Conservation (phyloP, 805 yeast genomes). For the Suhomyces sp. region DNA sequence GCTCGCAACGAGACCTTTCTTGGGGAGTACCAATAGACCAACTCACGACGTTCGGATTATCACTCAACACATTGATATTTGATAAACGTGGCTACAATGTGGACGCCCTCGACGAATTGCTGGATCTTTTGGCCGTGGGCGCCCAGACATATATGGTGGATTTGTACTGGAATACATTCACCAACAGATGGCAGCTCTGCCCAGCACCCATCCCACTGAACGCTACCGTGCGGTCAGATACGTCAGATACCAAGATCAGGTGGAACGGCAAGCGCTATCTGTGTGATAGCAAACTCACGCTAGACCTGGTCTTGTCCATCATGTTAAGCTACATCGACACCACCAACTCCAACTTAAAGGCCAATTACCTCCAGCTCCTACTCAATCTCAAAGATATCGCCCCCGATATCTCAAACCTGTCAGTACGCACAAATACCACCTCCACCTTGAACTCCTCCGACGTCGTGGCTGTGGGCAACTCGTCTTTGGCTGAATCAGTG, state of each 20-base stretch:
- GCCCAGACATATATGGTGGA: constrained; percentile 49
- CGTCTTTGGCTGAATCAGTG: constrained; percentile 26
- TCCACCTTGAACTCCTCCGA: neutral
- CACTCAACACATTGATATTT: constrained; percentile 27
- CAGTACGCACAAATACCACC: constrained; percentile 10
- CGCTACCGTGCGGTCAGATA: constrained; percentile 12
- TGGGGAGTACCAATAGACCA: constrained; percentile 31
- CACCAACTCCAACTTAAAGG: constrained; percentile 34
- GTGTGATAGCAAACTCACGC: constrained; percentile 30
- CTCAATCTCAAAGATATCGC: constrained; percentile 17
- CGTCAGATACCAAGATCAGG: constrained; percentile 9
- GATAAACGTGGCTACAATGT: constrained; percentile 21
- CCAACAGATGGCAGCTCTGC: constrained; percentile 50
- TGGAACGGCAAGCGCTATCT: constrained; percentile 27
- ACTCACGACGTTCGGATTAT: constrained; percentile 28
- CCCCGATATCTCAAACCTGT: neutral
- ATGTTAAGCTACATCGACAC: constrained; percentile 16
- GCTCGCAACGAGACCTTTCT: constrained; percentile 38
- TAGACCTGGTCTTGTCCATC: constrained; percentile 18
- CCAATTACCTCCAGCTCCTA: constrained; percentile 31
- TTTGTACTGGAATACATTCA: constrained; percentile 51
- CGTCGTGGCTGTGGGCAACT: constrained; percentile 21
- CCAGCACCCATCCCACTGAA: constrained; percentile 43
- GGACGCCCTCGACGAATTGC: constrained; percentile 14
- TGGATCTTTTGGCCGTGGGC: constrained; percentile 37